Evolutionary conservation across 257 asterid species (phyloP).

Genomic region (Przewalskia tangutica): DNA sequence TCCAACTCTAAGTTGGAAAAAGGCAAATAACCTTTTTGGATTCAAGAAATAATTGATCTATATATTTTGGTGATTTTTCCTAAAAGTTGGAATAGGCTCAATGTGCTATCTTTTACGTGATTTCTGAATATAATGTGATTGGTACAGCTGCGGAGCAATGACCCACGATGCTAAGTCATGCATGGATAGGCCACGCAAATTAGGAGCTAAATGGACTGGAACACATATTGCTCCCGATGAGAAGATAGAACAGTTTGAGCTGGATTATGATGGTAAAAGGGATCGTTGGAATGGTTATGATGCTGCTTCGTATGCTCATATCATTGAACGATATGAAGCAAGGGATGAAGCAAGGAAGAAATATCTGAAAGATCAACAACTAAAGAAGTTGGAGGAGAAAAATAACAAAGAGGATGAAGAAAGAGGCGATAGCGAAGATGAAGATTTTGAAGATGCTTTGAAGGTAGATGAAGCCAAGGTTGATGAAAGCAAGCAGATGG

Average conservation of each 20-base stretch:
- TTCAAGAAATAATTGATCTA: neutral
- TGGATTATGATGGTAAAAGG: slow-evolving; percentile 90
- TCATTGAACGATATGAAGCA: slow-evolving; percentile 77
- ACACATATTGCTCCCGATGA: slow-evolving; percentile 79
- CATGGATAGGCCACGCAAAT: slow-evolving; percentile 75
- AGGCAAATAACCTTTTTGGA: neutral
- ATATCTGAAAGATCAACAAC: slow-evolving; percentile 77
- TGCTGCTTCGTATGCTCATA: slow-evolving; percentile 66
- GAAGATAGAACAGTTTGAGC: slow-evolving; percentile 82
- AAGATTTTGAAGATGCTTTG: slow-evolving; percentile 65
- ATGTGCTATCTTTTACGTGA: neutral
- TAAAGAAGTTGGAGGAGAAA: slow-evolving; percentile 85
- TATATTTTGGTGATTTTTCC: neutral
- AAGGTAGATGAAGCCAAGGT: slow-evolving; percentile 93
- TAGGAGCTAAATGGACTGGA: slow-evolving; percentile 74
- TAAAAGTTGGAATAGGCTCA: neutral
- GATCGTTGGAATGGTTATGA: slow-evolving; percentile 98
- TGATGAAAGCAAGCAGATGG: slow-evolving; percentile 99
- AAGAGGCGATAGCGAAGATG: slow-evolving; percentile 74
- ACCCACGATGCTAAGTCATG: slow-evolving; percentile 64
- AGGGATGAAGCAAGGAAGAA: slow-evolving; percentile 92
- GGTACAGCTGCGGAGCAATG: slow-evolving; percentile 81
- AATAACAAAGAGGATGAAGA: slow-evolving; percentile 44
- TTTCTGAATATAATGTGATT: neutral
- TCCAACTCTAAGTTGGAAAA: neutral